Evolutionary conservation across 768 basidiomycete genomes (phyloP).

Genomic region (Hirschioporus abietinus): DNA sequence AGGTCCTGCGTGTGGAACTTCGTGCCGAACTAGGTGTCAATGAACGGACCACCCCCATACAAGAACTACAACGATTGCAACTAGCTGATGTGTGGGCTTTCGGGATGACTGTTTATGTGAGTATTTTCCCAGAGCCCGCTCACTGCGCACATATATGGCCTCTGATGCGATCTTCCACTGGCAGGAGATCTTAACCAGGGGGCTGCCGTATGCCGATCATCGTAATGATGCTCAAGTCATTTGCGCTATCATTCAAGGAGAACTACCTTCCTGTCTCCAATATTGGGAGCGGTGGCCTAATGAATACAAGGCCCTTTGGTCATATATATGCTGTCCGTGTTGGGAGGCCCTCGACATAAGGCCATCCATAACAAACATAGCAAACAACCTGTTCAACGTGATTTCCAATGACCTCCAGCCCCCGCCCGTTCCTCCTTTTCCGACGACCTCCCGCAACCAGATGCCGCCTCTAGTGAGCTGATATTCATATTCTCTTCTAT

Average conservation of each 20-base stretch:
- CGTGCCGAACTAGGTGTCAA: not conserved
- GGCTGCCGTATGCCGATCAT: not conserved
- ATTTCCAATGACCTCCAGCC: not conserved
- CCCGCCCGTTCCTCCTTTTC: not conserved
- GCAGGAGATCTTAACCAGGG: not conserved
- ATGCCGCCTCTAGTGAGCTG: not conserved
- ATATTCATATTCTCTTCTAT: not conserved
- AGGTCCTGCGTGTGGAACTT: not conserved
- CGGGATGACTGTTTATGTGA: not conserved
- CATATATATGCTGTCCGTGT: not conserved
- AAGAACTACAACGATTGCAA: not conserved
- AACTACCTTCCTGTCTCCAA: not conserved
- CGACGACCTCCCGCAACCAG: not conserved
- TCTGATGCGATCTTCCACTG: not conserved
- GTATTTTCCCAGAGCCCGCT: not conserved
- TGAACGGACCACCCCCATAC: not conserved
- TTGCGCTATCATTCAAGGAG: not conserved
- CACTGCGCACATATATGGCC: not conserved
- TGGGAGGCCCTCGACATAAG: not conserved
- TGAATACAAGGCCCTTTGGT: not conserved
- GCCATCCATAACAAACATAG: not conserved
- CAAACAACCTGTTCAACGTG: not conserved
- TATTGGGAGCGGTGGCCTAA: not conserved
- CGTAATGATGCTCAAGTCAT: not conserved
- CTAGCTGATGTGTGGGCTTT: constrained; percentile 1